Base-by-base conservation (phyloP, 2,329 filamentous ascomycete genomes). In the Xylariaceae sp. region DNA sequence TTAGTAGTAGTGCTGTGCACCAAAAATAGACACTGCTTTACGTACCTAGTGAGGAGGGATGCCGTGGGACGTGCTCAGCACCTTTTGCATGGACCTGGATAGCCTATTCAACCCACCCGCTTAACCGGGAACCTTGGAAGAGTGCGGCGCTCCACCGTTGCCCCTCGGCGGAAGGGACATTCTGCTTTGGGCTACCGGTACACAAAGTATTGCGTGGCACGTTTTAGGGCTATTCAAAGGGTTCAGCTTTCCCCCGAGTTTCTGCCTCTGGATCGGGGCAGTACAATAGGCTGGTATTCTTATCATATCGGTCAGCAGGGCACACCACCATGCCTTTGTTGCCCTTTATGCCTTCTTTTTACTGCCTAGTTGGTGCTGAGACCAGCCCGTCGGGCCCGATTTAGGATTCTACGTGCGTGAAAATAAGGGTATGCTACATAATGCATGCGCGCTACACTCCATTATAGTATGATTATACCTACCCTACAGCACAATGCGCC, bases 241-340 rank as follows among this genome's bases (percentile, higher is more conserved):
- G 41, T 45, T 45, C n/a, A 44, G 44, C 39, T 30, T 47, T 30
- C 12, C 42, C 32, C 46, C 49, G 44, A 49, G 36, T 30, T 43
- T 34, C 32, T 30, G 40, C 47, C 12, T 10, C 43, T 7, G 19
- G 29, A 36, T 9, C 13, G 26, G 26, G 5, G 26, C 4, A 26
- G 8, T 30, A 19, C 45, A 52, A 55, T 51, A 57, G 55, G 48
- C 39, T 32, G 55, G 16, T 58, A 55, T 55, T 56, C 46, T 56
- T 58, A 47, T 39, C 47, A 43, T 49, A 43, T 40, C 22, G 45
- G 39, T 39, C 32, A 36, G 18, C 10, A 32, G 43, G 46, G 26
- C 26, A 26, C 26, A 26, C 26, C 26, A 26, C 26, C 8, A 26
- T 26, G n/a, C n/a, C n/a, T n/a, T n/a, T n/a, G n/a, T n/a, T n/a